phyloP scores from a whole-genome alignment of 2,329 filamentous ascomycete species.

The Diaporthe sp. region DNA sequence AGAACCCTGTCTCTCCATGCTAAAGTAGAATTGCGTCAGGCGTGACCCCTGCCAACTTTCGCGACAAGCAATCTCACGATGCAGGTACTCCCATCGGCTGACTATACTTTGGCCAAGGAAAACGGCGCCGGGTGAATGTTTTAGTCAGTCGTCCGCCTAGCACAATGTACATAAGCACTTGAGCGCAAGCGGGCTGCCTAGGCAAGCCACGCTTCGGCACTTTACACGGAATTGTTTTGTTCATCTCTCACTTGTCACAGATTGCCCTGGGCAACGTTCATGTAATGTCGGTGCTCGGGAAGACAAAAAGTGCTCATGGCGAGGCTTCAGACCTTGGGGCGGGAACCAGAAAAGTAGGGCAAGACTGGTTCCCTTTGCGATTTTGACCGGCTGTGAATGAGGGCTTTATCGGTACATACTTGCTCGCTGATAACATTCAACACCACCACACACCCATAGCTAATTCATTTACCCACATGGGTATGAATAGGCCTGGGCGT shows the following conservation, averaged over 20 bases:
- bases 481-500: no score
- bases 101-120: neutral
- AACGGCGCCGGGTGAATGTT: neutral
- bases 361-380: no score
- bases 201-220: neutral
- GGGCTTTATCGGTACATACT: no score
- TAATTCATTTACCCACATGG: no score
- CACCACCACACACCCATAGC: no score
- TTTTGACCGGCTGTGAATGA: no score
- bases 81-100: slow-evolving; percentile 15
- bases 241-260: neutral
- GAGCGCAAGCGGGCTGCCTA: neutral
- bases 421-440: no score
- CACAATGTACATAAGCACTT: neutral
- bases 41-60: neutral
- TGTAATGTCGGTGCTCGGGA: neutral
- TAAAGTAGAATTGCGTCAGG: neutral
- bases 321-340: no score
- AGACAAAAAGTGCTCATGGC: no score
- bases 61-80: slow-evolving; percentile 5
- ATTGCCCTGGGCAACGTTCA: neutral
- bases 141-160: neutral
- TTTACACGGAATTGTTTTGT: neutral
- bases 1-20: slow-evolving; percentile 17
- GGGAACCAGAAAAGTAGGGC: no score